A percentile compares a stretch with the other conserved stretches of the same genome.
Conservation (phyloP, 768 basidiomycete species). For the Termitomyces sp. region DNA sequence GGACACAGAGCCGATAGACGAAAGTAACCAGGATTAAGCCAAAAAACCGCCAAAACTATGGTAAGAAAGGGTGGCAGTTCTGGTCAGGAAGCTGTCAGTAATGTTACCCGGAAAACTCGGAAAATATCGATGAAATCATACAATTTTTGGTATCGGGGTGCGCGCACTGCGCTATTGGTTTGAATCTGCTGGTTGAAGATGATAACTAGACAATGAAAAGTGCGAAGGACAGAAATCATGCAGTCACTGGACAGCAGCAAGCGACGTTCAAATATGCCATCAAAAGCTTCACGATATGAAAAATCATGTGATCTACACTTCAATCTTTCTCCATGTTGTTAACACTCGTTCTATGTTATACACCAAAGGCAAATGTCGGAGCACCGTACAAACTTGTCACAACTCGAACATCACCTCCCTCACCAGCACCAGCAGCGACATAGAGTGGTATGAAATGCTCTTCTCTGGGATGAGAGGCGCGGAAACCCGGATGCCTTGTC, state of each 20-base stretch:
- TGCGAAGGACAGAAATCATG: slow-evolving; percentile 4
- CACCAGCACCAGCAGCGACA: slow-evolving; percentile 70
- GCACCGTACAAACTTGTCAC: slow-evolving; percentile 50
- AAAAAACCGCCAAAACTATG: neutral
- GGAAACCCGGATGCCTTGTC: slow-evolving; percentile 55
- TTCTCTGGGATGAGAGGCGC: slow-evolving; percentile 63
- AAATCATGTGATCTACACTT: slow-evolving; percentile 7
- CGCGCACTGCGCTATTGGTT: slow-evolving; percentile 13
- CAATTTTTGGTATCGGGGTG: neutral
- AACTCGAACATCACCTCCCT: slow-evolving; percentile 42
- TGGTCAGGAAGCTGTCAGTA: neutral
- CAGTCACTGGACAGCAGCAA: slow-evolving; percentile 11
- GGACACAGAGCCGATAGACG: neutral
- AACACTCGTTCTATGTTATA: slow-evolving; percentile 20
- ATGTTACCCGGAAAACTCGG: neutral
- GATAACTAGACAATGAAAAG: neutral
- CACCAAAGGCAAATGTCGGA: slow-evolving; percentile 63
- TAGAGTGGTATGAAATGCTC: slow-evolving; percentile 83
- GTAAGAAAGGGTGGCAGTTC: neutral
- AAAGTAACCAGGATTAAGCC: neutral
- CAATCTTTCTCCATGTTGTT: neutral
- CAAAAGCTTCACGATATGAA: slow-evolving; percentile 7
- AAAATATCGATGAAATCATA: neutral
- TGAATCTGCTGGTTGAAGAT: slow-evolving; percentile 4
- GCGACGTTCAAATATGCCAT: slow-evolving; percentile 7